A percentile compares a stretch with the other conserved stretches of the same genome.
Conservation (phyloP, 2,329 filamentous ascomycete genomes). For the Thyridium curvatum region DNA sequence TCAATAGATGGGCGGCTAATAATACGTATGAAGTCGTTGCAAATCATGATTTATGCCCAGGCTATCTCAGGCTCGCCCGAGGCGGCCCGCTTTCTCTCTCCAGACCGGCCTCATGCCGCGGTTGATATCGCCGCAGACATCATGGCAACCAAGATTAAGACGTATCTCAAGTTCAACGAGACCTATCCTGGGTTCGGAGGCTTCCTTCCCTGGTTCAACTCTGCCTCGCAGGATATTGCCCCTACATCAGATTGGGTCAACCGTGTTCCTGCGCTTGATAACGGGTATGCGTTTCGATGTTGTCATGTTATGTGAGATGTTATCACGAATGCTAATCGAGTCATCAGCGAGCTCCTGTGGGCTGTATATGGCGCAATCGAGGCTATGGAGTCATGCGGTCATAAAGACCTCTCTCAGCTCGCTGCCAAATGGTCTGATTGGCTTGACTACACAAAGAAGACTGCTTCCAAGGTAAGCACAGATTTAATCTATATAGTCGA, state of each 20-base stretch:
- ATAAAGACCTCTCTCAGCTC: constrained; percentile 17
- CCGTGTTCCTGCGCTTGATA: constrained; percentile 30
- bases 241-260: constrained; percentile 30
- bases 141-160: constrained; percentile 29
- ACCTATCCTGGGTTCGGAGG: constrained; percentile 33
- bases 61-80: constrained; percentile 27
- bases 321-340: background rate
- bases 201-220: constrained; percentile 31
- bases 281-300: constrained; percentile 29
- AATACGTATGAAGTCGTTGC: constrained; percentile 24
- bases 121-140: constrained; percentile 25
- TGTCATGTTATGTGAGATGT: too few species aligned
- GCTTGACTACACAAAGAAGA: constrained; percentile 31
- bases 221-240: constrained; percentile 18
- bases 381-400: constrained; percentile 17
- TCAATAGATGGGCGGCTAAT: too few species aligned
- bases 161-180: constrained; percentile 31
- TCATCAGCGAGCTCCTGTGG: constrained; percentile 33
- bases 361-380: constrained; percentile 33
- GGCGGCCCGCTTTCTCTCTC: constrained; percentile 31
- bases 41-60: constrained; percentile 36
- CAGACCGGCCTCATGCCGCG: constrained; percentile 21
- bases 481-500: too few species aligned
- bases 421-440: constrained; percentile 28
- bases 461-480: constrained; percentile 21